A percentile compares a stretch with the other conserved stretches of the same genome.
Evolutionary conservation across 2,329 filamentous ascomycete genomes (phyloP).

Genomic region (Trichoderma guizhouense): DNA sequence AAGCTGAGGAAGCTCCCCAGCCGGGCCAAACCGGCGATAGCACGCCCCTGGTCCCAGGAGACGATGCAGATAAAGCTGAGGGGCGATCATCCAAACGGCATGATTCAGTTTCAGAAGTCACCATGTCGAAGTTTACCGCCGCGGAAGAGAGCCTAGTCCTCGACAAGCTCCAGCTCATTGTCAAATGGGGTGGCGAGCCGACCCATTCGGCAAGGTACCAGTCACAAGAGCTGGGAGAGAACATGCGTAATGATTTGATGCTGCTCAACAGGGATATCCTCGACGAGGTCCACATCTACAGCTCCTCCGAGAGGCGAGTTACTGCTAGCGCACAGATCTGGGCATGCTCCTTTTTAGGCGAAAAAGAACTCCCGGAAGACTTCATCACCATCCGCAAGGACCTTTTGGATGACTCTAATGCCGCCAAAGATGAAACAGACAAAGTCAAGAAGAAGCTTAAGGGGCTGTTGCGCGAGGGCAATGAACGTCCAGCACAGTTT

Average conservation of each 20-base stretch:
- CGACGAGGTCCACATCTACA: slow-evolving; percentile 91
- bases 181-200: slow-evolving; percentile 98
- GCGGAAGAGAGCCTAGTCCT: slow-evolving; percentile 89
- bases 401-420: slow-evolving; percentile 93
- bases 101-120: slow-evolving; percentile 84
- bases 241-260: slow-evolving; percentile 91
- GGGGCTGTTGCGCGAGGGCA: slow-evolving; percentile 84
- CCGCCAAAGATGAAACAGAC: slow-evolving; percentile 98
- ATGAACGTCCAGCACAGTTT: slow-evolving; percentile 89
- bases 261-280: slow-evolving; percentile 89
- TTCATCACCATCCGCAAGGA: slow-evolving; percentile 92
- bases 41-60: slow-evolving; percentile 19
- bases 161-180: slow-evolving; percentile 94
- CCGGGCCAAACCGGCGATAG: neutral
- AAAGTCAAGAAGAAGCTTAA: slow-evolving; percentile 99
- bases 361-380: slow-evolving; percentile 79
- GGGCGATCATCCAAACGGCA: slow-evolving; percentile 55
- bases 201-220: slow-evolving; percentile 97
- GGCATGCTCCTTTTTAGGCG: slow-evolving; percentile 81
- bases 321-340: slow-evolving; percentile 97
- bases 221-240: slow-evolving; percentile 88
- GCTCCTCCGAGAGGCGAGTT: slow-evolving; percentile 90
- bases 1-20: slow-evolving; percentile 29
- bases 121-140: slow-evolving; percentile 89
- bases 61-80: neutral